Evolutionary conservation across 2,329 filamentous ascomycete species (phyloP).

Genomic region (Exophiala phaeomuriformis): DNA sequence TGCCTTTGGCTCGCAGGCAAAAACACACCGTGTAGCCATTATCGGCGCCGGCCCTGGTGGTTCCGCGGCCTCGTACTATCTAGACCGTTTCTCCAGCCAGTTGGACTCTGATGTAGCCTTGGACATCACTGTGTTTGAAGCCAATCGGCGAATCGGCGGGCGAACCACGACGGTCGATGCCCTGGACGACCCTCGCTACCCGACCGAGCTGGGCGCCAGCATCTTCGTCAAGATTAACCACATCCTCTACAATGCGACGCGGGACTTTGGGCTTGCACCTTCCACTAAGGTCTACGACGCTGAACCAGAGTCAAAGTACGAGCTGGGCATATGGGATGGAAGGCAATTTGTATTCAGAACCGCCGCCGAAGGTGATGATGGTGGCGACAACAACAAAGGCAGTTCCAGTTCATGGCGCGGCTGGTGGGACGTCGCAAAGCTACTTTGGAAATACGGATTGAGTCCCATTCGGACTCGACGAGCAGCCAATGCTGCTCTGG

Average conservation of each 20-base stretch:
- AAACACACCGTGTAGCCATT: slow-evolving; percentile 23
- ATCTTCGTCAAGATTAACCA: slow-evolving; percentile 84
- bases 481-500: slow-evolving; percentile 64
- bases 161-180: slow-evolving; percentile 77
- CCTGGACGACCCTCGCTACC: slow-evolving; percentile 58
- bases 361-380: slow-evolving; percentile 45
- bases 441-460: slow-evolving; percentile 79
- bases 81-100: slow-evolving; percentile 62
- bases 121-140: slow-evolving; percentile 85
- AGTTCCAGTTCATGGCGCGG: slow-evolving; percentile 29
- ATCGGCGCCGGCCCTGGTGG: slow-evolving; percentile 78
- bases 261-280: slow-evolving; percentile 61
- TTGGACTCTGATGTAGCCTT: slow-evolving; percentile 49
- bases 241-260: slow-evolving; percentile 68
- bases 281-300: slow-evolving; percentile 44
- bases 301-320: slow-evolving; percentile 38
- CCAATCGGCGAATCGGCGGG: slow-evolving; percentile 68
- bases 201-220: slow-evolving; percentile 80
- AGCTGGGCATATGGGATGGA: slow-evolving; percentile 80
- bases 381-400: neutral
- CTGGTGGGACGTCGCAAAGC: slow-evolving; percentile 74
- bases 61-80: slow-evolving; percentile 75
- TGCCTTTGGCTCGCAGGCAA: neutral
- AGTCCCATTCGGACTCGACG: slow-evolving; percentile 66
- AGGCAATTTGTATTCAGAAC: slow-evolving; percentile 62